These are phyloP conservation scores for Monosporascus sp. DNA, from an alignment of 2,329 filamentous ascomycete genomes.

Conservation along the genomic window DNA sequence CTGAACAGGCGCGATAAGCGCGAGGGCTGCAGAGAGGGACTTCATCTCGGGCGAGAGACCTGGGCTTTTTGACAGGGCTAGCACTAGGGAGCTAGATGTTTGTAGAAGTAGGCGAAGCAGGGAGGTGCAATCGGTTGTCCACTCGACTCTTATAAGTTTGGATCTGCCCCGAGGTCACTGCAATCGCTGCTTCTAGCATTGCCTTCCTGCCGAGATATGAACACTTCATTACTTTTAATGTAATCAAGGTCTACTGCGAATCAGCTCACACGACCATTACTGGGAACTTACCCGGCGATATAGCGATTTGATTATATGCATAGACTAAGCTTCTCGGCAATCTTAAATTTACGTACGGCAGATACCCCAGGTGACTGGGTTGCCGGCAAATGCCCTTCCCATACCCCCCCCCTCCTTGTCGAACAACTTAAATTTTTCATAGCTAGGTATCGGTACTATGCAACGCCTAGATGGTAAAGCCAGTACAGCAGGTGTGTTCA, in stretches of 20 bases:
- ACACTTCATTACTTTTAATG: constrained; percentile 4
- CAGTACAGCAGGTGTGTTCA: no score
- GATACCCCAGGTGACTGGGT: neutral
- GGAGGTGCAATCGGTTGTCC: constrained; percentile 1
- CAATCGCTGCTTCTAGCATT: neutral
- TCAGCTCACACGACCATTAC: constrained; percentile 4
- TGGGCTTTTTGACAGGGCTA: neutral
- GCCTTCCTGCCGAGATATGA: neutral
- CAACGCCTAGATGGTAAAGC: no score
- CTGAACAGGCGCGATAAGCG: constrained; percentile 8
- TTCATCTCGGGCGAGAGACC: constrained; percentile 5
- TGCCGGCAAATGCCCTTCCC: no score
- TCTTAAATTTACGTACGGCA: constrained; percentile 7
- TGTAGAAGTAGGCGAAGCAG: neutral
- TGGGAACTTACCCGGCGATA: constrained; percentile 7
- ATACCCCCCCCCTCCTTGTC: no score
- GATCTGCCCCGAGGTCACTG: no score
- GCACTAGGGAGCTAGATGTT: constrained; percentile 5
- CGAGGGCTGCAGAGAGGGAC: constrained; percentile 3
- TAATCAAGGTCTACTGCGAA: constrained; percentile 8
- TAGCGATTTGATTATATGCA: constrained; percentile 3
- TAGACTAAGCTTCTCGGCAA: no score
- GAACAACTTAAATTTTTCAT: no score
- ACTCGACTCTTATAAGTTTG: constrained; percentile 2
- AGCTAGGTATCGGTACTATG: no score